Conservation (phyloP, 495 filamentous ascomycete genomes). For the Neurospora sp. region DNA sequence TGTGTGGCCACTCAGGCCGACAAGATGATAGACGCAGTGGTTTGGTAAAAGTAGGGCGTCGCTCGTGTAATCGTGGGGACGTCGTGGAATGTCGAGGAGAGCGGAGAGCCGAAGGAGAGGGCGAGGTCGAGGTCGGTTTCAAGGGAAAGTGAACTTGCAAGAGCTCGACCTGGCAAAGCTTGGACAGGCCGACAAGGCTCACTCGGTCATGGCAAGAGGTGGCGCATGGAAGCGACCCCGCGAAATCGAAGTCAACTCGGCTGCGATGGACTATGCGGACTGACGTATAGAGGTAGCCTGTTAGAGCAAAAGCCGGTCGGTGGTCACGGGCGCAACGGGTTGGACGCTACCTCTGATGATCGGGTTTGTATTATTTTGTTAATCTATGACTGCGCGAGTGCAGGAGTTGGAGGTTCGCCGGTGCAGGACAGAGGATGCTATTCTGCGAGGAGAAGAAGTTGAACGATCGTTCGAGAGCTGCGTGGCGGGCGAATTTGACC, state of each 20-base stretch:
- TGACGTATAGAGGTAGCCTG: background rate
- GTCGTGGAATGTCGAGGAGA: background rate
- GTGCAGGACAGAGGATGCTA: background rate
- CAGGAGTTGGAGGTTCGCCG: background rate
- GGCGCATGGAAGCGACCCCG: background rate
- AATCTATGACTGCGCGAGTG: background rate
- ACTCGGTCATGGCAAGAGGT: conserved; percentile 11
- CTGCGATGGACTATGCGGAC: background rate
- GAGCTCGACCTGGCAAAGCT: conserved; percentile 9
- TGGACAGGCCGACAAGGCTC: conserved; percentile 8
- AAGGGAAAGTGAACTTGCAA: background rate
- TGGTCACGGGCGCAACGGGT: background rate
- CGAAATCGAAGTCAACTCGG: background rate
- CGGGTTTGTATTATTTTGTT: background rate
- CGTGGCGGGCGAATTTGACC: background rate
- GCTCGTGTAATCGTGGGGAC: background rate
- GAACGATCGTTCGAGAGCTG: background rate
- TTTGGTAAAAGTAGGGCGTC: background rate
- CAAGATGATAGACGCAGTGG: background rate
- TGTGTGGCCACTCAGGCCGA: background rate
- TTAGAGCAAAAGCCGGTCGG: background rate
- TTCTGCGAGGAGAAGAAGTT: background rate
- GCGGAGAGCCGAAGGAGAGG: background rate
- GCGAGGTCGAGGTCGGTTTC: background rate
- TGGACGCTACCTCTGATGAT: background rate